phyloP scores from a whole-genome alignment of 1,139 yeast species.

The Meyerozyma sp. region DNA sequence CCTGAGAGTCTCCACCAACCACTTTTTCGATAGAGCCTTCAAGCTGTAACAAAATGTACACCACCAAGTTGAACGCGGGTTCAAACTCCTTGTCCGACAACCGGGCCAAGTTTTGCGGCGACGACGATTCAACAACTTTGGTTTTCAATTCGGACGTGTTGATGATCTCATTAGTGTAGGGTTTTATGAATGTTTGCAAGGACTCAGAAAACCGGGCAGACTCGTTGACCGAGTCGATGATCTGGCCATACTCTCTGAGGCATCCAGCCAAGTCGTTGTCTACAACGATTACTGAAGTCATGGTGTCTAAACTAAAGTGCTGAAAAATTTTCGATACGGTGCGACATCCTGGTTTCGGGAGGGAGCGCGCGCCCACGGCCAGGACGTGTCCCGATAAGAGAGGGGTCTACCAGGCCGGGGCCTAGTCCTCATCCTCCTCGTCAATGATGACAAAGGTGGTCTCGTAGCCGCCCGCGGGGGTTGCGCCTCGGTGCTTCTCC shows the following conservation, averaged over 20 bases:
- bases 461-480: constrained; percentile 6
- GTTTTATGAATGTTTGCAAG: constrained; percentile 20
- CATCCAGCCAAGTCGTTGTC: constrained; percentile 42
- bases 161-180: constrained; percentile 19
- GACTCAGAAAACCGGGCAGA: constrained; percentile 23
- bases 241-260: constrained; percentile 35
- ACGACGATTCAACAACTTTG: constrained; percentile 21
- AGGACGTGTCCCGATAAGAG: not conserved
- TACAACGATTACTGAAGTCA: constrained; percentile 45
- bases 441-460: constrained; percentile 11
- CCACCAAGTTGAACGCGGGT: constrained; percentile 39
- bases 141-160: constrained; percentile 25
- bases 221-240: constrained; percentile 31
- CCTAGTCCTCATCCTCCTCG: constrained; percentile 24
- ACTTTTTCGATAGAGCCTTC: constrained; percentile 23
- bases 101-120: constrained; percentile 18
- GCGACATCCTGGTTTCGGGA: not conserved
- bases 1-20: constrained; percentile 23
- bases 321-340: constrained; percentile 3
- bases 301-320: constrained; percentile 8
- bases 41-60: constrained; percentile 31
- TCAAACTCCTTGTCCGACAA: constrained; percentile 43
- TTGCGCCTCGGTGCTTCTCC: not conserved
- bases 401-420: not conserved
- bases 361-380: not conserved